phyloP scores from a whole-genome alignment of 768 basidiomycete genomes.

The Podaxis rugospora region DNA sequence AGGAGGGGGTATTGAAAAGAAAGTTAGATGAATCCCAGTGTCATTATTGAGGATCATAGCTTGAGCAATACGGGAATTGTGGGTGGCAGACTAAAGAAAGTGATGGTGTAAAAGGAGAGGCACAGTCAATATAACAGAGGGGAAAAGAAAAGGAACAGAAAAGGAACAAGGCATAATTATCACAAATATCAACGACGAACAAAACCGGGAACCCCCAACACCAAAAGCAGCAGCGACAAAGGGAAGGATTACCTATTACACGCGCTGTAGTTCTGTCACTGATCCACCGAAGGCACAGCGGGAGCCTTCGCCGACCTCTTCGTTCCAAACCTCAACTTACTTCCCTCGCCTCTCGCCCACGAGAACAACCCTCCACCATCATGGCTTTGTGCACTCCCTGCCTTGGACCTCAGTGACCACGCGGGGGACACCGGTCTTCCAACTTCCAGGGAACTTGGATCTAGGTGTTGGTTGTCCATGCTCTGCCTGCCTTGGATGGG shows the following conservation, averaged over 20 bases:
- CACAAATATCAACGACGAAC: conserved; percentile 1
- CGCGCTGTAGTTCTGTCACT: not conserved
- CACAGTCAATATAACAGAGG: not conserved
- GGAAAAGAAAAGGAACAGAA: conserved; percentile 14
- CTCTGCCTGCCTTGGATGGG: conserved; percentile 33
- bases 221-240: not conserved
- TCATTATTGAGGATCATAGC: conserved; percentile 10
- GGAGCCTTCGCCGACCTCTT: conserved; percentile 49
- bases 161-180: conserved; percentile 11
- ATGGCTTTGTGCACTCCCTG: conserved; percentile 69
- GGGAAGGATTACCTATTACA: not conserved
- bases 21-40: conserved; percentile 8
- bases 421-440: conserved; percentile 72
- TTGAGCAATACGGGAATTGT: not conserved
- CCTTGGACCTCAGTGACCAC: conserved; percentile 81
- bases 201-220: conserved; percentile 15
- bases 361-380: conserved; percentile 65
- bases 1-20: not conserved
- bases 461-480: conserved; percentile 44
- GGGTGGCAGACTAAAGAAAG: not conserved
- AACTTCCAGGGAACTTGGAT: conserved; percentile 42
- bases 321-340: conserved; percentile 74
- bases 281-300: conserved; percentile 20
- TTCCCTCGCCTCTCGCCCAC: conserved; percentile 57
- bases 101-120: not conserved